These are phyloP conservation scores for Pistacia atlantica DNA, from an alignment of 345 rosid species.

Conservation along the genomic window DNA sequence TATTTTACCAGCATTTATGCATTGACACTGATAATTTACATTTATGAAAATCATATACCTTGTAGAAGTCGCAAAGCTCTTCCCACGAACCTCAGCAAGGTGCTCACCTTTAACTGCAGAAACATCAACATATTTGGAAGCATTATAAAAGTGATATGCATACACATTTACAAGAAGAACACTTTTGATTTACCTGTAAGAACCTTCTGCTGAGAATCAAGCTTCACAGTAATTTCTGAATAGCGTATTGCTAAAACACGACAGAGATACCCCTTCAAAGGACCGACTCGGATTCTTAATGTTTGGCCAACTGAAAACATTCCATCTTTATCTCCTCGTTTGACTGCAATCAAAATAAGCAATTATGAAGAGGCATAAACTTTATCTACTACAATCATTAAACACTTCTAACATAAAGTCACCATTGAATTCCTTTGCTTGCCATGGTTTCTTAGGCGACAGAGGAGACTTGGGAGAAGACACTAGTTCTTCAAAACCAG, in stretches of 20 bases:
- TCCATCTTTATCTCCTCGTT: constrained; percentile 65
- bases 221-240: constrained; percentile 88
- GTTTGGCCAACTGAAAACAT: constrained; percentile 83
- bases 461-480: constrained; percentile 89
- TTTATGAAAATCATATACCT: constrained; percentile 37
- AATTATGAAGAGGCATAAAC: constrained; percentile 15
- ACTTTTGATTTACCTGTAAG: constrained; percentile 59
- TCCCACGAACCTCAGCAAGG: constrained; percentile 84
- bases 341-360: constrained; percentile 55
- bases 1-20: background rate
- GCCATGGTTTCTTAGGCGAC: constrained; percentile 62
- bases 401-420: constrained; percentile 54
- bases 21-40: constrained; percentile 1
- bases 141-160: constrained; percentile 13
- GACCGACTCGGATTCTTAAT: constrained; percentile 87
- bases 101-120: constrained; percentile 83
- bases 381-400: constrained; percentile 8
- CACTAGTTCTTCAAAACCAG: constrained; percentile 56
- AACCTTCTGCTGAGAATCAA: constrained; percentile 83
- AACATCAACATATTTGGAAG: constrained; percentile 23
- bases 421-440: constrained; percentile 48
- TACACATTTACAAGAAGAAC: constrained; percentile 17
- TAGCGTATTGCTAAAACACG: constrained; percentile 79
- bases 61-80: constrained; percentile 46
- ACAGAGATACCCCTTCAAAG: constrained; percentile 91